Percentiles rank a stretch among this genome's conserved stretches.
Conservation (phyloP, 1,139 yeast species). For the Barnettozyma hawaiiensis region DNA sequence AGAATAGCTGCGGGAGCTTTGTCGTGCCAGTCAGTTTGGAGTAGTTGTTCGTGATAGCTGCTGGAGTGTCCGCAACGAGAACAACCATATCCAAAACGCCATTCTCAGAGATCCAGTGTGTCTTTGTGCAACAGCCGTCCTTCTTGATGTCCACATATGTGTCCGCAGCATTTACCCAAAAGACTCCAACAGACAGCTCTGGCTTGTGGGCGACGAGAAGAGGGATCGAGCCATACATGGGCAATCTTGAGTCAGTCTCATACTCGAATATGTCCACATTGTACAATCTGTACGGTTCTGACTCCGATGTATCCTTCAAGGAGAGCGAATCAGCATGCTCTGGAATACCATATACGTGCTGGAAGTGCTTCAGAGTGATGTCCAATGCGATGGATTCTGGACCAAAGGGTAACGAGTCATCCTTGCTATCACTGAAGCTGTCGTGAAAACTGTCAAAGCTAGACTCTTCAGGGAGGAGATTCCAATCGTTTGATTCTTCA, state of each 20-base stretch:
- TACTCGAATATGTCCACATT: slow-evolving; percentile 96
- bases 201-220: slow-evolving; percentile 67
- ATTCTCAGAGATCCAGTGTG: slow-evolving; percentile 94
- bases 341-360: slow-evolving; percentile 83
- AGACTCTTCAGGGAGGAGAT: slow-evolving; percentile 50
- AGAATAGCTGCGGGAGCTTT: slow-evolving; percentile 68
- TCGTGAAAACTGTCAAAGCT: slow-evolving; percentile 56
- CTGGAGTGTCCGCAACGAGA: slow-evolving; percentile 59
- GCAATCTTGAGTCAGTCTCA: slow-evolving; percentile 70
- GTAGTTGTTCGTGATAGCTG: slow-evolving; percentile 54
- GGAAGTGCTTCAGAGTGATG: slow-evolving; percentile 53
- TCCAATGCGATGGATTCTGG: slow-evolving; percentile 89
- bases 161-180: slow-evolving; percentile 93
- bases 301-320: slow-evolving; percentile 58
- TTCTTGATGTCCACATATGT: slow-evolving; percentile 74
- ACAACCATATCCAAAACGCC: slow-evolving; percentile 77
- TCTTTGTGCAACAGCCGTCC: slow-evolving; percentile 28
- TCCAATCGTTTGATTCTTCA: slow-evolving; percentile 33
- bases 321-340: slow-evolving; percentile 86
- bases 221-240: slow-evolving; percentile 96
- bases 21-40: slow-evolving; percentile 73
- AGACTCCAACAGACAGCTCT: slow-evolving; percentile 61
- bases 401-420: slow-evolving; percentile 67
- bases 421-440: slow-evolving; percentile 51
- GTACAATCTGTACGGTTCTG: slow-evolving; percentile 77